Evolutionary conservation across 139 green algal genomes (phyloP), one percentile per base, ranked within the genome.

Genomic region (Eudorina sp.): DNA sequence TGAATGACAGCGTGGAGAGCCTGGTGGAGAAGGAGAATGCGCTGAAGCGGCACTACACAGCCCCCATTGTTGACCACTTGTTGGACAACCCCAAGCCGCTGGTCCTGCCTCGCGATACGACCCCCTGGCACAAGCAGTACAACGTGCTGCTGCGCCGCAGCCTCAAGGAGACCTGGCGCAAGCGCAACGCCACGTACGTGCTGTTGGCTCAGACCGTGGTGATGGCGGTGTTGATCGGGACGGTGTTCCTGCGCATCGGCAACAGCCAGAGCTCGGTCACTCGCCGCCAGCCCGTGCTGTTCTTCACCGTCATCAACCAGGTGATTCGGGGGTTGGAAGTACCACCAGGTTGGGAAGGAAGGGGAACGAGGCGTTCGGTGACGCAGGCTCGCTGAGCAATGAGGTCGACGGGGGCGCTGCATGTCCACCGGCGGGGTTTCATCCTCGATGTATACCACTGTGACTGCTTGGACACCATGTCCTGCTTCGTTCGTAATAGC

Each of bases 231-330:
- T 51, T 83, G 23, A 83, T 83, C 31, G 91, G 91, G 11, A 91
- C 85, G 1, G 85, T 88, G 31, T 93, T 93, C 58, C 31, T 92
- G 77, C 55, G 92, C 40, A 95, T 95, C 34, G 92, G 93, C 68
- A 90, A 66, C 41, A 83, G 40, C 73, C 93, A 95, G 76, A 66
- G 18, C 0, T 88, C 55, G 36, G 51, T 64, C 2, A 55, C 78
- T 31, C 85, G 90, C 51, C 91, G 92, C 43, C 91, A 94, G 83
- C 90, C 92, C 21, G 91, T 95, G 58, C 90, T 94, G 14, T 94
- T 94, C 91, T 95, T 95, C 90, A 91, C 83, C 36, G 76, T 89
- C 68, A 92, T 92, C 48, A 94, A 94, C 88, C 90, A 94, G 88
- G 87, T 73, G 68, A 6, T 3, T 34, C 3, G 23, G 34, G 31